Percentiles rank a stretch among this genome's conserved stretches.
Evolutionary conservation across 2,329 filamentous ascomycete species (phyloP).

Genomic region (Cercospora berteroae): DNA sequence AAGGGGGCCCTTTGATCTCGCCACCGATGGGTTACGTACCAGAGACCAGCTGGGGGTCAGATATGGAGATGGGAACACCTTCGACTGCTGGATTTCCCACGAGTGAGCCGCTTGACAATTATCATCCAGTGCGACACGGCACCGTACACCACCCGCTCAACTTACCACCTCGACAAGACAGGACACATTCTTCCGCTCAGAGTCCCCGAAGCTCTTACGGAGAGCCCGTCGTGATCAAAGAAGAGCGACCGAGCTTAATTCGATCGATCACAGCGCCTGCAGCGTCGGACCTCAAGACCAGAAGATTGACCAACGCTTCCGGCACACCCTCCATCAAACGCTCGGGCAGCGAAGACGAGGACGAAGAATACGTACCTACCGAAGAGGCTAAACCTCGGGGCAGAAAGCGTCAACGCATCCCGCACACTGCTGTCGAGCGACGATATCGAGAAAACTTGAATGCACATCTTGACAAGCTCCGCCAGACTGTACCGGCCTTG

Average conservation of each 20-base stretch:
- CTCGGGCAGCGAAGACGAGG: constrained; percentile 33
- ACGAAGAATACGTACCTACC: constrained; percentile 32
- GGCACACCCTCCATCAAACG: constrained; percentile 26
- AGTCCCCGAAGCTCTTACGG: constrained; percentile 30
- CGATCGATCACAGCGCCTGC: constrained; percentile 31
- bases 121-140: constrained; percentile 25
- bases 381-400: constrained; percentile 27
- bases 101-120: constrained; percentile 26
- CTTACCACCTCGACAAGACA: constrained; percentile 19
- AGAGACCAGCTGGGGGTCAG: constrained; percentile 29
- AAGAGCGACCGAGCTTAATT: constrained; percentile 28
- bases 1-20: constrained; percentile 27
- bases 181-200: constrained; percentile 21
- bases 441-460: constrained; percentile 41
- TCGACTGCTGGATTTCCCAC: constrained; percentile 28
- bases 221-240: constrained; percentile 15
- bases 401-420: constrained; percentile 38
- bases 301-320: constrained; percentile 16
- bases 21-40: constrained; percentile 28
- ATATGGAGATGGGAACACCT: constrained; percentile 35
- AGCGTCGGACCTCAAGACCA: constrained; percentile 20
- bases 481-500: constrained; percentile 35
- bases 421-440: constrained; percentile 39
- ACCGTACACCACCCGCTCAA: constrained; percentile 23
- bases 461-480: constrained; percentile 37